phyloP scores from a whole-genome alignment of 306 rosid genomes.

The Clitoria ternatea region DNA sequence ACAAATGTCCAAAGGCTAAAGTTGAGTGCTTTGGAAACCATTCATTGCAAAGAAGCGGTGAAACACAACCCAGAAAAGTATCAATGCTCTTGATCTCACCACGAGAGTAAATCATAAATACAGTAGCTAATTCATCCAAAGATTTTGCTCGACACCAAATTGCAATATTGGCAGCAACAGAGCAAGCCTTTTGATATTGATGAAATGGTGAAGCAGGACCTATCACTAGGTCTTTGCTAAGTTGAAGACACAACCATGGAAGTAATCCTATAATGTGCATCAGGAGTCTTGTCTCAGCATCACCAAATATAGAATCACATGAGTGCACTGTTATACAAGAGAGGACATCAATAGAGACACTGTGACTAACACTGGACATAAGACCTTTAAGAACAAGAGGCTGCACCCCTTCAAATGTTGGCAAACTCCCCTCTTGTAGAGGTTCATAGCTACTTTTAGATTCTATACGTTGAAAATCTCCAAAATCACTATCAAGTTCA shows the following conservation, averaged over 20 bases:
- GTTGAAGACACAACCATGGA: conserved; percentile 98
- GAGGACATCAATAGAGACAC: conserved; percentile 91
- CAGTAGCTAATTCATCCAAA: conserved; percentile 81
- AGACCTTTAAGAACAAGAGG: conserved; percentile 98
- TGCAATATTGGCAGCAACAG: conserved; percentile 83
- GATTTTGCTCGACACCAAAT: conserved; percentile 95
- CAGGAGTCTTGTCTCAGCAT: conserved; percentile 84
- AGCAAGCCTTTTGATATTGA: conserved; percentile 89
- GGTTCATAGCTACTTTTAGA: conserved; percentile 79
- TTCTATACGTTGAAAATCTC: conserved; percentile 80
- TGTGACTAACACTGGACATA: conserved; percentile 86
- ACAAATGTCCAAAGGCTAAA: conserved; percentile 87
- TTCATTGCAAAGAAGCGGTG: conserved; percentile 80
- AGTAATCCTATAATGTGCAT: conserved; percentile 98
- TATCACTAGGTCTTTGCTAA: conserved; percentile 66
- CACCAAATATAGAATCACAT: conserved; percentile 96
- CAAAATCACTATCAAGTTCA: conserved; percentile 65
- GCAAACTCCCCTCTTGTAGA: conserved; percentile 68
- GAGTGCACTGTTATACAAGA: conserved; percentile 90
- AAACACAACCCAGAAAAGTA: conserved; percentile 84
- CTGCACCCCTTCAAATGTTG: conserved; percentile 94
- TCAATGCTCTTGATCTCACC: conserved; percentile 82
- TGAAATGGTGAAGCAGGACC: conserved; percentile 90
- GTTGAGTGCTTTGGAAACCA: conserved; percentile 99
- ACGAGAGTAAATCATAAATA: conserved; percentile 75